A percentile compares a stretch with the other conserved stretches of the same genome.
These are phyloP conservation scores for Cystoisospora suis DNA, from an alignment of 169 alveolate species.

Conservation along the genomic window DNA sequence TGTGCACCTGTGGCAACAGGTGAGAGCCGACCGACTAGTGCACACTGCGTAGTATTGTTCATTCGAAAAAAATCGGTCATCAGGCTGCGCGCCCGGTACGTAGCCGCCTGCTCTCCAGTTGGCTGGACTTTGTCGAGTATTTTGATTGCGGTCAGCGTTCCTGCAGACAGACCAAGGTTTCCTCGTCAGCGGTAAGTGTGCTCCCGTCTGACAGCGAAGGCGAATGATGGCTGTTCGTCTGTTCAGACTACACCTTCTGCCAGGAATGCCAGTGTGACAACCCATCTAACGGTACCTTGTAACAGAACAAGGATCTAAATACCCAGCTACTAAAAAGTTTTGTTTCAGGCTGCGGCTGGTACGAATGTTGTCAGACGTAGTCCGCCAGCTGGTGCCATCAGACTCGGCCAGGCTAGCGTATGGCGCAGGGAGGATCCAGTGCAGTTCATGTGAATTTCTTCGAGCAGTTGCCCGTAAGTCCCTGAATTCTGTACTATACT, in stretches of 20 bases:
- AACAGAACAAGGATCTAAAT: neutral
- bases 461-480: conserved; percentile 43
- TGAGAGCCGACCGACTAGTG: neutral
- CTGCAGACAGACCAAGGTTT: conserved; percentile 60
- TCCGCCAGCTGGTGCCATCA: neutral
- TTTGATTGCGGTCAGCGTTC: conserved; percentile 31
- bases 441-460: conserved; percentile 58
- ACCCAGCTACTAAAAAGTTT: neutral
- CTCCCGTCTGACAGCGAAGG: neutral
- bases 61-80: neutral
- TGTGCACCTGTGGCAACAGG: conserved; percentile 64
- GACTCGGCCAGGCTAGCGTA: conserved; percentile 40
- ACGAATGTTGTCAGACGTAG: neutral
- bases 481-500: neutral
- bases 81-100: conserved; percentile 44
- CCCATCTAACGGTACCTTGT: conserved; percentile 46
- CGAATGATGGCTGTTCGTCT: no score
- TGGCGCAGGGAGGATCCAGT: conserved; percentile 62
- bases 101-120: no score
- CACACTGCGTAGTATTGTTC: neutral
- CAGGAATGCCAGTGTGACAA: conserved; percentile 55
- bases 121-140: no score
- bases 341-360: conserved; percentile 62
- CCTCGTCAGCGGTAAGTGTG: conserved; percentile 52
- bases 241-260: conserved; percentile 51